A percentile compares a stretch with the other conserved stretches of the same genome.
phyloP scores from a whole-genome alignment of 345 rosid genomes.

The Excoecaria agallocha region DNA sequence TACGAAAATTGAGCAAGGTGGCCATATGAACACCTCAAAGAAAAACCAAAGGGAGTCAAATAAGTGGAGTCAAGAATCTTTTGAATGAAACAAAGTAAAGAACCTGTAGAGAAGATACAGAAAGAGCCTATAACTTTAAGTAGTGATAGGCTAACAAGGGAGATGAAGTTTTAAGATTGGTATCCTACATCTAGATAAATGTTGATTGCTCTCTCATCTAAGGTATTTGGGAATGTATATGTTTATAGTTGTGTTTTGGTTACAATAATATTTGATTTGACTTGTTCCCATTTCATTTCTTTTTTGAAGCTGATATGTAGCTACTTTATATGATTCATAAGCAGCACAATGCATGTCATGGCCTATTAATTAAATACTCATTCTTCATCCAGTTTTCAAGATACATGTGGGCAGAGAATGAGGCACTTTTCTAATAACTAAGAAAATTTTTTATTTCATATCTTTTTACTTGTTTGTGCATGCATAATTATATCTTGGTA shows the following conservation, averaged over 20 bases:
- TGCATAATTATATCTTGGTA: not conserved
- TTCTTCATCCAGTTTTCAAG: conserved; percentile 66
- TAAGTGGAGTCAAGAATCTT: conserved; percentile 1
- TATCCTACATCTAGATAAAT: not conserved
- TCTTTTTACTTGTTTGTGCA: not conserved
- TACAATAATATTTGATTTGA: not conserved
- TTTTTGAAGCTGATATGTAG: not conserved
- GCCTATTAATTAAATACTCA: too few species aligned
- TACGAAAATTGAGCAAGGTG: conserved; percentile 21
- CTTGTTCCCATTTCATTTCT: not conserved
- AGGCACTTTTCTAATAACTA: conserved; percentile 45
- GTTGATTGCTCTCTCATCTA: not conserved
- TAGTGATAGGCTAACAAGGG: conserved; percentile 79
- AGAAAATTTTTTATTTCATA: not conserved
- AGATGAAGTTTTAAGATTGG: conserved; percentile 39
- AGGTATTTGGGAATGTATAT: not conserved
- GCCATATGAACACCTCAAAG: conserved; percentile 28
- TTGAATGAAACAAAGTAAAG: conserved; percentile 17
- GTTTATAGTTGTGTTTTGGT: not conserved
- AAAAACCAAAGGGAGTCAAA: conserved; percentile 16
- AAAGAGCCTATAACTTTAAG: conserved; percentile 48
- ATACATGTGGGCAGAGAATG: conserved; percentile 75
- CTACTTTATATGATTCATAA: not conserved
- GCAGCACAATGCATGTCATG: not conserved
- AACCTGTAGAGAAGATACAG: conserved; percentile 23